Percentiles rank a stretch among this genome's conserved stretches.
Conservation (phyloP, 441 rosid genomes). For the Pelargonium australe region DNA sequence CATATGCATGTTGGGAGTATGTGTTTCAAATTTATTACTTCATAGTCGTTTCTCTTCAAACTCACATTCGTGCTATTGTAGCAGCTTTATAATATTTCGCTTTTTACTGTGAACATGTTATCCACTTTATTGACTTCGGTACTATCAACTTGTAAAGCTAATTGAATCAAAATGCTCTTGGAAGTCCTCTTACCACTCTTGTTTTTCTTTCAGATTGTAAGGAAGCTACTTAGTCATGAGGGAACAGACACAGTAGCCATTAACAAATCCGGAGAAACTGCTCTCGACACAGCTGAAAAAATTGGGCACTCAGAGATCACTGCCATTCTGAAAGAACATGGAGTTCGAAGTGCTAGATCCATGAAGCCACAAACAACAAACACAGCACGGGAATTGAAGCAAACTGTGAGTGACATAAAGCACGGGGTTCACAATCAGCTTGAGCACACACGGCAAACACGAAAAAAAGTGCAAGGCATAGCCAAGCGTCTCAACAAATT, state of each 20-base stretch:
- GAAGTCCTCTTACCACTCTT: not conserved
- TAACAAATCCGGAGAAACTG: conserved; percentile 16
- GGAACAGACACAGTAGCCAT: conserved; percentile 11
- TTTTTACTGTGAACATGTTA: no score
- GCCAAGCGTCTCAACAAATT: conserved; percentile 15
- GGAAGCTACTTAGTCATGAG: conserved; percentile 2
- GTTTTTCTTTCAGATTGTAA: conserved; percentile 13
- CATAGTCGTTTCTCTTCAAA: no score
- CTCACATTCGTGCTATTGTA: no score
- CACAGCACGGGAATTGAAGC: conserved; percentile 15
- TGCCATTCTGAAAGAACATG: not conserved
- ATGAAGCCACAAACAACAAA: not conserved
- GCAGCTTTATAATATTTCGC: no score
- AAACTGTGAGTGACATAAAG: conserved; percentile 20
- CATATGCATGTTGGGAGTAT: no score
- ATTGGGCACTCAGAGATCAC: conserved; percentile 13
- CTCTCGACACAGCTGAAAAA: conserved; percentile 18
- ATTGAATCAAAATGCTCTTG: no score
- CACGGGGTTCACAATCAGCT: conserved; percentile 19
- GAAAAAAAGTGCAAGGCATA: conserved; percentile 18
- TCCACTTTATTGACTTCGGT: no score
- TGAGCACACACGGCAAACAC: conserved; percentile 16
- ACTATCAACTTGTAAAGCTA: no score
- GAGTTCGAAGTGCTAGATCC: conserved; percentile 6
- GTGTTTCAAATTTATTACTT: no score